These are phyloP conservation scores for Plantago elongata DNA, from an alignment of 257 asterid genomes.

Conservation along the genomic window DNA sequence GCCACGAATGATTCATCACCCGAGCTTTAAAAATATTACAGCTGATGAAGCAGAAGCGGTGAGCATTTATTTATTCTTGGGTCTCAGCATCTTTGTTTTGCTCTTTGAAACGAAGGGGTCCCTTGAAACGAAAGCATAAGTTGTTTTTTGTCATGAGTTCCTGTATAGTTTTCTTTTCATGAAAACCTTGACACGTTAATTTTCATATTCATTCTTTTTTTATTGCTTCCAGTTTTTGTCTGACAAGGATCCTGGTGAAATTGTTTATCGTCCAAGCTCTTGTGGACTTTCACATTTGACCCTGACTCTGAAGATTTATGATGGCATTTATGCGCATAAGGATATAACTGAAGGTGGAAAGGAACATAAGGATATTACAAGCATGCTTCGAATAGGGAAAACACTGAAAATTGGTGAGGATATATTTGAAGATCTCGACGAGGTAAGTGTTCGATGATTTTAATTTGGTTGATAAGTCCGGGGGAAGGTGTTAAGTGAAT, in stretches of 20 bases:
- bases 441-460: constrained; percentile 41
- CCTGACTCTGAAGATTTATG: constrained; percentile 69
- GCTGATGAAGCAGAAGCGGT: constrained; percentile 86
- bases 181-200: background rate
- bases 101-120: constrained; percentile 6
- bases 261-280: constrained; percentile 83
- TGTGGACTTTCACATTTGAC: constrained; percentile 87
- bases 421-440: constrained; percentile 94
- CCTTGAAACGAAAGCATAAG: background rate
- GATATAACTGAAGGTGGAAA: constrained; percentile 88
- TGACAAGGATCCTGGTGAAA: constrained; percentile 88
- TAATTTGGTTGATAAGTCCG: background rate
- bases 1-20: constrained; percentile 94
- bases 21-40: constrained; percentile 76
- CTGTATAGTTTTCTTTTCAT: background rate
- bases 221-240: constrained; percentile 50
- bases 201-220: constrained; percentile 2
- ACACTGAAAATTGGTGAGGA: constrained; percentile 93
- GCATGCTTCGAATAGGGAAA: constrained; percentile 89
- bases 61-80: constrained; percentile 9
- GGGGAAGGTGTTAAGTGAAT: too few relatives aligned
- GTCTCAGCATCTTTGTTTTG: constrained; percentile 4
- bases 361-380: constrained; percentile 87
- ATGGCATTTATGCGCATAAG: constrained; percentile 81
- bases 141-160: background rate